phyloP scores from a whole-genome alignment of 768 basidiomycete species.

The Leucocoprinus leucothites region DNA sequence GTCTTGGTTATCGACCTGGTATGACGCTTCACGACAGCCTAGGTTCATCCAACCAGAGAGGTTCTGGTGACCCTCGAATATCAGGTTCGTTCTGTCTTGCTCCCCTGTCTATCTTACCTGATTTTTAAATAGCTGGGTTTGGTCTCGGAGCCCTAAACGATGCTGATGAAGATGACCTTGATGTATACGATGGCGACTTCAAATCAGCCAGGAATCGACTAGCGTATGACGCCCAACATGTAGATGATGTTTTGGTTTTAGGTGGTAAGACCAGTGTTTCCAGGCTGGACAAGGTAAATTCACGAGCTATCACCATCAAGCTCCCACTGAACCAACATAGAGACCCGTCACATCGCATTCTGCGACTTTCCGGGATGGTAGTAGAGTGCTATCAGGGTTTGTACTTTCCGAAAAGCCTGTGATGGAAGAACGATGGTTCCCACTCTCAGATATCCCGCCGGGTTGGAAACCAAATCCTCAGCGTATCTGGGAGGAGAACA shows the following conservation, averaged over 20 bases:
- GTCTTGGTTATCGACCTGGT: slow-evolving; percentile 76
- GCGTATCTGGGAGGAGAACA: slow-evolving; percentile 62
- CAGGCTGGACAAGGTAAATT: slow-evolving; percentile 27
- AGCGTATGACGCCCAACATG: slow-evolving; percentile 64
- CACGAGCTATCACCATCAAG: background rate
- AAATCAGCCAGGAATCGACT: slow-evolving; percentile 41
- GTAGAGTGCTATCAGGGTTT: slow-evolving; percentile 74
- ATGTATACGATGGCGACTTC: slow-evolving; percentile 64
- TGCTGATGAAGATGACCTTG: slow-evolving; percentile 90
- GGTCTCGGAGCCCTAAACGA: slow-evolving; percentile 90
- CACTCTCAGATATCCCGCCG: slow-evolving; percentile 74
- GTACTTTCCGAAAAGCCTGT: slow-evolving; percentile 63
- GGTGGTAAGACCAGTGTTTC: slow-evolving; percentile 26
- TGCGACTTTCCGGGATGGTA: slow-evolving; percentile 66
- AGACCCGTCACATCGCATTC: slow-evolving; percentile 23
- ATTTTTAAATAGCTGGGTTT: slow-evolving; percentile 62
- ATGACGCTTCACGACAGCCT: slow-evolving; percentile 59
- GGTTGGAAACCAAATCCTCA: slow-evolving; percentile 86
- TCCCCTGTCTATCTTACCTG: background rate
- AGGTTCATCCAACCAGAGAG: slow-evolving; percentile 30
- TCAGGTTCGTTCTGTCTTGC: slow-evolving; percentile 39
- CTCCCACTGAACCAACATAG: slow-evolving; percentile 28
- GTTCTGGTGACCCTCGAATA: slow-evolving; percentile 47
- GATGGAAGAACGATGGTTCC: slow-evolving; percentile 75
- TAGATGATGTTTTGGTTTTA: slow-evolving; percentile 49